Evolutionary conservation across 345 rosid genomes (phyloP).

Genomic region (Anastatica hierochuntica): DNA sequence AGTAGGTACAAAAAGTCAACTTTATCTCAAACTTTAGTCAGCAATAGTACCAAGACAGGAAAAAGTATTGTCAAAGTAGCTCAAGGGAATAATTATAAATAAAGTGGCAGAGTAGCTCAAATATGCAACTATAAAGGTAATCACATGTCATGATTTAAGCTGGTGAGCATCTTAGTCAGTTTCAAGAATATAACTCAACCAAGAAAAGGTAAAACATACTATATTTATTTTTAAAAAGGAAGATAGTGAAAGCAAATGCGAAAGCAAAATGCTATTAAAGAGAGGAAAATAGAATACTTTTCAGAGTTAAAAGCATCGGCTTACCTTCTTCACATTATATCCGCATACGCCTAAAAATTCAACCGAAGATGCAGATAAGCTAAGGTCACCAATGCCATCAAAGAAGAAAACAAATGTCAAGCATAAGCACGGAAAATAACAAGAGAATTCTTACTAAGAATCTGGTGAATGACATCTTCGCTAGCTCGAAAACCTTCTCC

Average conservation of each 20-base stretch:
- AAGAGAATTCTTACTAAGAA: constrained; percentile 37
- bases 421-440: neutral
- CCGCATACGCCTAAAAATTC: constrained; percentile 41
- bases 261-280: constrained; percentile 17
- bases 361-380: constrained; percentile 2
- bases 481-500: constrained; percentile 47
- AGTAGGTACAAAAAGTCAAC: constrained; percentile 12
- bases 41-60: neutral
- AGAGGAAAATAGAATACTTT: neutral
- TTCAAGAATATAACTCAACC: neutral
- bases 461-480: constrained; percentile 32
- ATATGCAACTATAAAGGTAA: constrained; percentile 11
- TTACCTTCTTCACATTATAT: constrained; percentile 41
- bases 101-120: constrained; percentile 1
- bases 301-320: constrained; percentile 2
- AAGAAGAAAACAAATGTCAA: constrained; percentile 4
- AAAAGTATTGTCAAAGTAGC: constrained; percentile 4
- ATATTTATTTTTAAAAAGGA: neutral
- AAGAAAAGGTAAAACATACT: constrained; percentile 1
- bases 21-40: constrained; percentile 16
- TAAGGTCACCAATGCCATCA: constrained; percentile 8
- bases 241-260: neutral
- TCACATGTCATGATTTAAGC: constrained; percentile 5
- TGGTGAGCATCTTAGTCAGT: constrained; percentile 11
- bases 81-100: constrained; percentile 4